These are phyloP conservation scores for Spinellus fusiger DNA, from an alignment of 192 early-diverging fungal genomes.

Conservation along the genomic window DNA sequence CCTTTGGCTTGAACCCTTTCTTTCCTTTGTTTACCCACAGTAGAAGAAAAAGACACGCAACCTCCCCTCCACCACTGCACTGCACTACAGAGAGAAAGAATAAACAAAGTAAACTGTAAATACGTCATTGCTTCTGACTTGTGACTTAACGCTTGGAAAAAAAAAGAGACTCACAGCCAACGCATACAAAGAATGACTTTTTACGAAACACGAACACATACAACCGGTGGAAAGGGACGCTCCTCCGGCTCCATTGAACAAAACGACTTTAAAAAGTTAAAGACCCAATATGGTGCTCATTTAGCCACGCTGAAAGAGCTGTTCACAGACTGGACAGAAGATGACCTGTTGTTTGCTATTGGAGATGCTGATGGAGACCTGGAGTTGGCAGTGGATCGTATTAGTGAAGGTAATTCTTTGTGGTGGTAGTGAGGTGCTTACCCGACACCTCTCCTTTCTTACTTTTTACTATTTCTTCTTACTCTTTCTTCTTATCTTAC, in stretches of 20 bases:
- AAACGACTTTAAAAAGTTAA: conserved; percentile 59
- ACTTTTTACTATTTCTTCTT: not conserved
- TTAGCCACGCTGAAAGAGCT: conserved; percentile 66
- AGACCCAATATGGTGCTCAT: conserved; percentile 54
- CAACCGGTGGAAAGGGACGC: conserved; percentile 11
- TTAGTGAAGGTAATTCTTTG: conserved; percentile 79
- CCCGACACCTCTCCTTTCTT: not conserved
- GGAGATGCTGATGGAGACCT: conserved; percentile 86
- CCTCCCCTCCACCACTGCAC: too few relatives aligned
- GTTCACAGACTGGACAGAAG: conserved; percentile 85
- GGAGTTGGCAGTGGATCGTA: conserved; percentile 71
- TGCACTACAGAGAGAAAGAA: too few relatives aligned
- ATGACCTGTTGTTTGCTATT: conserved; percentile 80
- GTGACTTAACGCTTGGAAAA: not conserved
- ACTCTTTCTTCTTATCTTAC: not conserved
- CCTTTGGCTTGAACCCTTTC: too few relatives aligned
- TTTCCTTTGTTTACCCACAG: too few relatives aligned
- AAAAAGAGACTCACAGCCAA: not conserved
- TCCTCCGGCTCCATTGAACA: conserved; percentile 7
- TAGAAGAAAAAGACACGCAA: too few relatives aligned
- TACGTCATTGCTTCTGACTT: too few relatives aligned
- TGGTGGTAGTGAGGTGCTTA: not conserved
- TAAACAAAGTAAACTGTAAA: too few relatives aligned
- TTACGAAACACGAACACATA: conserved; percentile 27
- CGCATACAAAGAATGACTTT: conserved; percentile 25